These are phyloP conservation scores for Pseudomicrostroma phylloplanum DNA, from an alignment of 1,284 basidiomycete species.

Conservation along the genomic window DNA sequence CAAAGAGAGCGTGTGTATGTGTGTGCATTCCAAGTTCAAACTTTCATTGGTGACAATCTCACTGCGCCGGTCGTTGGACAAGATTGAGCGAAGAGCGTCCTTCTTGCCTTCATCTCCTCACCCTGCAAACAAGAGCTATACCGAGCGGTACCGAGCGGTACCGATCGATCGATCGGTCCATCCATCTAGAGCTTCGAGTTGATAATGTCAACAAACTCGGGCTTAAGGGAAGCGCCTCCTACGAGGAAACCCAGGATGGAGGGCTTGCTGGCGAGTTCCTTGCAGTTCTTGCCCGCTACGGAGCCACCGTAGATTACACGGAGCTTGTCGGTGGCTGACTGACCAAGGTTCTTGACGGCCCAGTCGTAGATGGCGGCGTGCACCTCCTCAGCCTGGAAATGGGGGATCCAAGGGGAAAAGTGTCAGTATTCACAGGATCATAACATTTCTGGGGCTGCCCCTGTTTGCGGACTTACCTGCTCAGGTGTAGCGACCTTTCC, in stretches of 20 bases:
- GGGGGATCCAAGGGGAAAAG: slow-evolving; percentile 14
- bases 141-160: too few species aligned
- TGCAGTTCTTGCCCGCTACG: slow-evolving; percentile 79
- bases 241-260: slow-evolving; percentile 99
- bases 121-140: too few species aligned
- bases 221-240: slow-evolving; percentile 94
- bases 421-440: not conserved
- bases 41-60: too few species aligned
- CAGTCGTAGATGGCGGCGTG: slow-evolving; percentile 78
- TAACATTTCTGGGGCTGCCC: not conserved
- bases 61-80: too few species aligned
- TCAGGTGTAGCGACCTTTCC: slow-evolving; percentile 83
- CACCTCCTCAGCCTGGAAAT: slow-evolving; percentile 69
- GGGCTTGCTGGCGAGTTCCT: slow-evolving; percentile 60
- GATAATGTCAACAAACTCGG: slow-evolving; percentile 74
- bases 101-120: too few species aligned
- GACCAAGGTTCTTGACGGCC: slow-evolving; percentile 64
- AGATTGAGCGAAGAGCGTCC: too few species aligned
- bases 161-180: too few species aligned
- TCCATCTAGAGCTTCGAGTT: slow-evolving; percentile 56
- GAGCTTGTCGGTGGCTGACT: slow-evolving; percentile 66
- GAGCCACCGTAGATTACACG: slow-evolving; percentile 94
- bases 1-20: too few species aligned
- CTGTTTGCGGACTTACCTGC: slow-evolving; percentile 54
- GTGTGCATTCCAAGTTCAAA: too few species aligned